Evolutionary conservation across 805 yeast species (phyloP), one percentile per base, ranked within the genome.

Genomic region (Teunomyces atbi): DNA sequence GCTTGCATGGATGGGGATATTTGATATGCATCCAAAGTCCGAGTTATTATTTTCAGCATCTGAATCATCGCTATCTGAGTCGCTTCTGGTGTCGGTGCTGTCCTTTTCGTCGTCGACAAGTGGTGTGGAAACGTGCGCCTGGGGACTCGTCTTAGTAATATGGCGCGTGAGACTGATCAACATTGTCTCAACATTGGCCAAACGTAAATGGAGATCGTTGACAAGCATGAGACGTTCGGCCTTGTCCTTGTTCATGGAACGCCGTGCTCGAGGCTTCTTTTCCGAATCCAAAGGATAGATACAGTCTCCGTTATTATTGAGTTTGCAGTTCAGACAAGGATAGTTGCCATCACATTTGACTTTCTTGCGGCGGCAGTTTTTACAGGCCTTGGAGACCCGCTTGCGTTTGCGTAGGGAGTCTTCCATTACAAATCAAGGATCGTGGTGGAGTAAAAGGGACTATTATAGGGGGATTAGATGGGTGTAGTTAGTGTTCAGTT

Each of bases 281-380:
- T 57, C 55, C 32, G 55, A 54, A 34, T 51, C 45, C 12, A 43
- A 46, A 7, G 62, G 52, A 36, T 56, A 54, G 26, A 50, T 48
- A 41, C 66, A 61, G 16, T 27, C 45, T 1, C 53, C 34, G 39
- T 34, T 27, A 23, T 49, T 52, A 47, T 54, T 55, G 20, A 49
- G 49, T 16, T 47, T 32, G 42, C 66, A 61, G 45, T 54, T 51
- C 33, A 50, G 40, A 41, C 66, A 62, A 12, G 60, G 60, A 1
- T 59, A 10, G 27, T 50, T 51, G 6, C 73, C 74, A 52, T 70
- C 65, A 48, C 75, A 70, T 45, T 65, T 65, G 51, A 69, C 68
- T 56, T 70, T 70, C 48, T 70, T 64, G 41, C 65, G 66, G 16
- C 75, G 67, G 43, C 81, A 76, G 30, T 61, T 66, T 49, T 76